Conservation (phyloP, 257 asterid species). For the Salvia rosmarinus region DNA sequence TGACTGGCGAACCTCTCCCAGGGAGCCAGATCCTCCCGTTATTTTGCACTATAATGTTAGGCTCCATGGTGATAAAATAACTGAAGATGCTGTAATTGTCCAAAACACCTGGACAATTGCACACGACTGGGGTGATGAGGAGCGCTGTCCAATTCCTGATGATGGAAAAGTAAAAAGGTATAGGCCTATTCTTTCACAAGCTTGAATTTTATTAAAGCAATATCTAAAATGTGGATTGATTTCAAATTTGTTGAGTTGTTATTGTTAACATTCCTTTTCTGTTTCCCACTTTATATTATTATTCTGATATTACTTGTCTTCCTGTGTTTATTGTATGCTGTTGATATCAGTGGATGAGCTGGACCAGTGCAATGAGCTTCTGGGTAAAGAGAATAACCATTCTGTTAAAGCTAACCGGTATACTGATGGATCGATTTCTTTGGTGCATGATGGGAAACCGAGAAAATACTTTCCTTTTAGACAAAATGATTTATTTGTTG, state of each 20-base stretch:
- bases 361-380: constrained; percentile 77
- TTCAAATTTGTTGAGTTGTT: neutral
- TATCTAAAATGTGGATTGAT: neutral
- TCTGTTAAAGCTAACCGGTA: constrained; percentile 43
- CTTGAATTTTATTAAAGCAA: constrained; percentile 1
- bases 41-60: constrained; percentile 92
- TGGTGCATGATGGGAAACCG: constrained; percentile 63
- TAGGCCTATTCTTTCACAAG: neutral
- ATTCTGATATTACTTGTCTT: neutral
- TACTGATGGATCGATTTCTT: constrained; percentile 48
- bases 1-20: constrained; percentile 93
- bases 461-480: constrained; percentile 82
- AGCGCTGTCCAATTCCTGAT: constrained; percentile 80
- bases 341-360: constrained; percentile 80
- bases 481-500: constrained; percentile 85
- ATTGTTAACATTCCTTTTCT: neutral
- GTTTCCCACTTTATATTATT: neutral
- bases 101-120: constrained; percentile 97
- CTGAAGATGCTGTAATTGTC: constrained; percentile 93
- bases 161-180: constrained; percentile 73
- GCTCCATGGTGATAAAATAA: constrained; percentile 85
- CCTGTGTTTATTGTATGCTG: constrained; percentile 18
- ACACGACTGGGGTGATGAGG: constrained; percentile 98
- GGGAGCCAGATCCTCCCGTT: constrained; percentile 97
- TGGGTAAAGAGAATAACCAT: constrained; percentile 73